phyloP scores from a whole-genome alignment of 2,329 filamentous ascomycete genomes.

The Penicillium janthinellum region DNA sequence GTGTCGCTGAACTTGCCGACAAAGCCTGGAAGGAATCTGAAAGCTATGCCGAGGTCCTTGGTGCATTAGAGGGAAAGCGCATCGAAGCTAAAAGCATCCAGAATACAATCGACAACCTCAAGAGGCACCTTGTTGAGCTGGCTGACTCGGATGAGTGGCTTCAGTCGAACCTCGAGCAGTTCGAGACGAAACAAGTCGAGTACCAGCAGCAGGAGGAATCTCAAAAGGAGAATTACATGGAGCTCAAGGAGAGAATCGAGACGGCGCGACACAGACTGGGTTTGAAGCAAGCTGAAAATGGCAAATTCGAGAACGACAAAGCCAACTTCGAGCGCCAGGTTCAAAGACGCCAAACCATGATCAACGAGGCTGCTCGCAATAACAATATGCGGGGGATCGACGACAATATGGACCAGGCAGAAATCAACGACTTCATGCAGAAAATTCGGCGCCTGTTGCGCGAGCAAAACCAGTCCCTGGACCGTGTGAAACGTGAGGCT shows the following conservation, averaged over 20 bases:
- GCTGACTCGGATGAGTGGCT: conserved; percentile 77
- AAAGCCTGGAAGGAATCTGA: conserved; percentile 73
- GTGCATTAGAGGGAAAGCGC: conserved; percentile 73
- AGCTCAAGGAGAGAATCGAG: conserved; percentile 59
- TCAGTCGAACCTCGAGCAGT: conserved; percentile 70
- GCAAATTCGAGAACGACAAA: conserved; percentile 82
- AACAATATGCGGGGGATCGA: conserved; percentile 87
- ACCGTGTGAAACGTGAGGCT: conserved; percentile 72
- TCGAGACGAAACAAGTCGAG: conserved; percentile 71
- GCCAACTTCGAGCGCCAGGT: conserved; percentile 83
- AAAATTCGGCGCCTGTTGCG: conserved; percentile 72
- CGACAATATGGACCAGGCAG: conserved; percentile 70
- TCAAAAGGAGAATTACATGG: conserved; percentile 65
- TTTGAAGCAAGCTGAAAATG: conserved; percentile 52
- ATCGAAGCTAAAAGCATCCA: conserved; percentile 72
- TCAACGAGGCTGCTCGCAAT: conserved; percentile 73
- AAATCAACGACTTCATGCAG: conserved; percentile 75
- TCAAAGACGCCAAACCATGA: conserved; percentile 67
- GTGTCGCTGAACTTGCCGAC: conserved; percentile 54
- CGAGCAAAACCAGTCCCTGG: conserved; percentile 78
- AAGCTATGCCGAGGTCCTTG: conserved; percentile 72
- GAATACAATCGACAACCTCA: conserved; percentile 69
- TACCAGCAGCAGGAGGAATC: conserved; percentile 65
- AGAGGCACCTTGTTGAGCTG: conserved; percentile 73
- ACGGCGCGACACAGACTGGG: conserved; percentile 46